phyloP scores from a whole-genome alignment of 2,329 filamentous ascomycete genomes.

The Fusarium tjaetaba region DNA sequence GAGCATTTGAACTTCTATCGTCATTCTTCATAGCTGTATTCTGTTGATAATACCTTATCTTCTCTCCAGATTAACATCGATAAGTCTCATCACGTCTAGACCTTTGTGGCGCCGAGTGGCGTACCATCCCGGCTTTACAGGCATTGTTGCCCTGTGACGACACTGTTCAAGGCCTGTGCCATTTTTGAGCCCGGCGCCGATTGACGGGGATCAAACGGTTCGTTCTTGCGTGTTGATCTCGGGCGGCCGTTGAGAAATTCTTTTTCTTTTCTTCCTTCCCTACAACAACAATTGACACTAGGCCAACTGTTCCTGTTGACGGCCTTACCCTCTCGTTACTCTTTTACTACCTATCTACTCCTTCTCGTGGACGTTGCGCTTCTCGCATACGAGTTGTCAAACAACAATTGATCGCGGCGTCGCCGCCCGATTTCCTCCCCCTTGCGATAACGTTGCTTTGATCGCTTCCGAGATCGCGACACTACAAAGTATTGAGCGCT shows the following conservation, averaged over 20 bases:
- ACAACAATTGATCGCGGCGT: slow-evolving; percentile 37
- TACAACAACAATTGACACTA: slow-evolving; percentile 1
- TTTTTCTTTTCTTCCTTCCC: slow-evolving; percentile 1
- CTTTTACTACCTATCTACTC: not conserved
- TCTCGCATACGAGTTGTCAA: slow-evolving; percentile 14
- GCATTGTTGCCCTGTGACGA: slow-evolving; percentile 43
- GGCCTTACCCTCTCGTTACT: slow-evolving; percentile 2
- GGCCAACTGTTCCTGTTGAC: not conserved
- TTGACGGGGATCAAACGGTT: slow-evolving; percentile 17
- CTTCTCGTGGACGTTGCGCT: slow-evolving; percentile 7
- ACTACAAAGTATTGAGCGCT: slow-evolving; percentile 7
- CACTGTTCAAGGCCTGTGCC: slow-evolving; percentile 38
- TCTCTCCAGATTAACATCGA: not conserved
- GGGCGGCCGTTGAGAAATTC: slow-evolving; percentile 17
- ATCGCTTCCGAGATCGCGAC: slow-evolving; percentile 28
- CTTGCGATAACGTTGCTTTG: slow-evolving; percentile 24
- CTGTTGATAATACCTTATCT: not conserved
- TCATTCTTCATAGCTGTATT: not conserved
- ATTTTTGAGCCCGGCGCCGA: slow-evolving; percentile 29
- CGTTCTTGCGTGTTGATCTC: slow-evolving; percentile 8
- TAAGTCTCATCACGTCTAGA: slow-evolving; percentile 23
- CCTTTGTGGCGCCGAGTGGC: slow-evolving; percentile 37
- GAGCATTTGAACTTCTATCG: not conserved
- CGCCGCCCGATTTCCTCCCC: slow-evolving; percentile 30
- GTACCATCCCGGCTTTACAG: slow-evolving; percentile 25